Evolutionary conservation across 2,329 filamentous ascomycete genomes (phyloP), one percentile per base, ranked within the genome.

Genomic region (Sclerotinia borealis): DNA sequence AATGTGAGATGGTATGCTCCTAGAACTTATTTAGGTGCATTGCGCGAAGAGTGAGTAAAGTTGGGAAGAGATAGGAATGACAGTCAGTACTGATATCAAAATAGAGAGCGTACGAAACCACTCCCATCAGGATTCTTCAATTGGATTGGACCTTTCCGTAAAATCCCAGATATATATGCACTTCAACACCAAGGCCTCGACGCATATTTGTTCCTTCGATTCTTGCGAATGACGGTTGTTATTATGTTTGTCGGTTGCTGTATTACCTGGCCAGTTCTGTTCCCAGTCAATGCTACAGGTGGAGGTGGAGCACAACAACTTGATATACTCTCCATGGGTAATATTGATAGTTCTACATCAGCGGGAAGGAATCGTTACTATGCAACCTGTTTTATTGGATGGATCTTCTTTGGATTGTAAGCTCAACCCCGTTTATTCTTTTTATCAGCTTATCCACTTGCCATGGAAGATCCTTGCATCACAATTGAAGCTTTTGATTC

Each of bases 131-230:
- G 88, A 61, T 74, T 86, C 51, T 78, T 90, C 70, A 84, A 88
- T 69, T 92, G 89, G 89, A 76, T 92, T 64, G 77, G 77, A 11
- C 79, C 82, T 15, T 90, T 91, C 77, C 88, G 85, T 78, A 83
- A 82, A 69, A 82, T 84, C 49, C 83, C 83, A 4, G 93, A 98
- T 74, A 86, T 87, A 47, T 92, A 91, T 72, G 85, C 93, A 31
- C 84, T 98, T 27, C 91, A 95, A 72, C 92, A 96, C 78, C 91
- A 93, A 74, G 96, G 92, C 0, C 84, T 99, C 67, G 93, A 99
- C 75, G 90, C 90, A 37, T 98, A 93, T 76, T 86, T 98, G 59
- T 92, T 96, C 75, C 81, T 98, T 34, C 91, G 93, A 41, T 96
- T 93, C 72, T 78, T 98, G 67, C 91, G 92, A 72, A 88, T 95